Conservation (phyloP, 257 asterid species). For the Eustoma russellianum region DNA sequence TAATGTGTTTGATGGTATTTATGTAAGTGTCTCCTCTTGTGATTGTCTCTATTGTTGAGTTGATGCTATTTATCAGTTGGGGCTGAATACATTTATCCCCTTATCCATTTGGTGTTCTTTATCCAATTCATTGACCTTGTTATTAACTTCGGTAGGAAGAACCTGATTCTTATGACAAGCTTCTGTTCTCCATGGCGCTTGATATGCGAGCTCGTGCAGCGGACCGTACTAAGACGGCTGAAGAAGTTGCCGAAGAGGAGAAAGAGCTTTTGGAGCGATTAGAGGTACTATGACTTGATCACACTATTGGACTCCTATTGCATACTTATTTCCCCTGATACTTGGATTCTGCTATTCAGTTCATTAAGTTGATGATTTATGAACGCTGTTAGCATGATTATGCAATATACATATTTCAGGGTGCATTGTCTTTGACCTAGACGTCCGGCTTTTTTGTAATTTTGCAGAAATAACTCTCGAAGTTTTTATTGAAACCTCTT, state of each 20-base stretch:
- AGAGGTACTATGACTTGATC: conserved; percentile 45
- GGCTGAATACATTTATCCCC: background rate
- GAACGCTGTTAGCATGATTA: no score
- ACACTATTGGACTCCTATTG: no score
- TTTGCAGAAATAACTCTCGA: no score
- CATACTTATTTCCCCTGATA: background rate
- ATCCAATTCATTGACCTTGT: conserved; percentile 1
- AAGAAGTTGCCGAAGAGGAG: conserved; percentile 94
- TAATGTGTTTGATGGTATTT: background rate
- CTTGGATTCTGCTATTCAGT: no score
- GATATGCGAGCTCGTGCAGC: conserved; percentile 94
- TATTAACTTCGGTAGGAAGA: conserved; percentile 47
- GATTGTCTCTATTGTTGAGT: background rate
- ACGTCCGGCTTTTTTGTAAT: no score
- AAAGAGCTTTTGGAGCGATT: conserved; percentile 76
- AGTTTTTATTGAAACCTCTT: background rate
- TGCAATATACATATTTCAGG: no score
- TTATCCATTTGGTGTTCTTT: background rate
- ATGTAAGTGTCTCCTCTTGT: background rate
- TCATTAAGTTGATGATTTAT: no score
- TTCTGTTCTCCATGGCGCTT: conserved; percentile 64
- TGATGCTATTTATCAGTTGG: background rate
- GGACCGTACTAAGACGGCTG: conserved; percentile 80
- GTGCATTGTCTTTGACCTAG: no score
- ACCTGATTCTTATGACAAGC: conserved; percentile 66